Evolutionary conservation across 139 green algal species (phyloP).

Genomic region (Tetraselmis chui): DNA sequence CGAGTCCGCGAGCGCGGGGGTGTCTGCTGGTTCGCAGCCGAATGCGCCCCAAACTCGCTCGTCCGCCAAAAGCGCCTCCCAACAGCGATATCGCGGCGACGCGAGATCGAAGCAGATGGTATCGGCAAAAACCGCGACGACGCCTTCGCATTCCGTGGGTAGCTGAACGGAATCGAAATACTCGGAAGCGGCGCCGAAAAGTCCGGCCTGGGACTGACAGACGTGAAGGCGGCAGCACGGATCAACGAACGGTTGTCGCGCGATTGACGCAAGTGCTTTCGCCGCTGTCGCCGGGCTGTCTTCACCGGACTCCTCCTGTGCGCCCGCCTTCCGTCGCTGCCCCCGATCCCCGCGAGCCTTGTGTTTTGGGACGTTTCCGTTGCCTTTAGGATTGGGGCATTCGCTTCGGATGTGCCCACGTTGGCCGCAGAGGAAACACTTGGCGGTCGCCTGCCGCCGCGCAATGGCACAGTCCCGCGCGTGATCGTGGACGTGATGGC

Average conservation of each 20-base stretch:
- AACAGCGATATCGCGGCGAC: background rate
- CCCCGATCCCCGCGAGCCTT: background rate
- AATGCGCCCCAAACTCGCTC: background rate
- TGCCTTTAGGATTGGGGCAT: background rate
- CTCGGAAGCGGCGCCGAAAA: background rate
- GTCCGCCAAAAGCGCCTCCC: background rate
- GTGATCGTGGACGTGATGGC: background rate
- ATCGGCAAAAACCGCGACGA: background rate
- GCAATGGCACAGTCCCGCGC: background rate
- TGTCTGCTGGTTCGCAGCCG: background rate
- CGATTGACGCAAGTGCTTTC: background rate
- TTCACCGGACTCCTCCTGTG: background rate
- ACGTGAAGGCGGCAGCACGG: background rate
- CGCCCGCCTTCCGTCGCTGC: background rate
- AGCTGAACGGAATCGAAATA: background rate
- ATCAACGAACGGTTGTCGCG: background rate
- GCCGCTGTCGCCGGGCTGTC: background rate
- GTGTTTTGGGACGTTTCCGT: background rate
- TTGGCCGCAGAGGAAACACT: background rate
- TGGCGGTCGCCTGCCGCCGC: background rate
- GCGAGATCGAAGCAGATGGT: background rate
- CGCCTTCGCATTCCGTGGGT: background rate
- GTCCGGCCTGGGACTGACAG: background rate
- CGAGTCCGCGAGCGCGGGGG: background rate
- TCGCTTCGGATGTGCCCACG: background rate